These are phyloP conservation scores for Peltaster fructicola DNA, from an alignment of 2,329 filamentous ascomycete species.

Conservation along the genomic window DNA sequence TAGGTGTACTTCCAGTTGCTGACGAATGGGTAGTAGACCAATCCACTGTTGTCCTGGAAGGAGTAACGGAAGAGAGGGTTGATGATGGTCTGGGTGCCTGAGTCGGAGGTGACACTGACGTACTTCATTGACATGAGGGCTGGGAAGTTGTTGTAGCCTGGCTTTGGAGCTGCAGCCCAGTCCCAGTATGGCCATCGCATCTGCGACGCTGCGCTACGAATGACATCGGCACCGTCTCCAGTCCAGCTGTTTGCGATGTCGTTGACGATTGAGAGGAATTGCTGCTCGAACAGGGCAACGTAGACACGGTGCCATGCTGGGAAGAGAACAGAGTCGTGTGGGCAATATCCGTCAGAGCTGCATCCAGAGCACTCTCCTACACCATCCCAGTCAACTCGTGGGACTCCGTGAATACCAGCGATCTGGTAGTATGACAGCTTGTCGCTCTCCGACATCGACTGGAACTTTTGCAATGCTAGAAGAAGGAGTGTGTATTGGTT, in stretches of 20 bases:
- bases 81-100: slow-evolving; percentile 5
- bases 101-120: slow-evolving; percentile 10
- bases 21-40: slow-evolving; percentile 15
- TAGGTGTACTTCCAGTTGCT: slow-evolving; percentile 13
- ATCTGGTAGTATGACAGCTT: slow-evolving; percentile 12
- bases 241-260: slow-evolving; percentile 13
- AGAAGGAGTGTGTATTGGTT: slow-evolving; percentile 11
- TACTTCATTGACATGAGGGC: slow-evolving; percentile 8
- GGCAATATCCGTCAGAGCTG: slow-evolving; percentile 17
- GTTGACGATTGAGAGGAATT: slow-evolving; percentile 13
- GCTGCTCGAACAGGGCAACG: slow-evolving; percentile 18
- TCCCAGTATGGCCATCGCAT: slow-evolving; percentile 16
- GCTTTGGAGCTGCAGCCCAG: slow-evolving; percentile 11
- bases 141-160: slow-evolving; percentile 10
- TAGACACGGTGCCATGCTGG: slow-evolving; percentile 18
- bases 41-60: slow-evolving; percentile 8
- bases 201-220: slow-evolving; percentile 11
- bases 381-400: slow-evolving; percentile 14
- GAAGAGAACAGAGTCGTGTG: slow-evolving; percentile 19
- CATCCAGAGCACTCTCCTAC: slow-evolving; percentile 13
- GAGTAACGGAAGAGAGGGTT: slow-evolving; percentile 8
- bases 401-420: slow-evolving; percentile 16
- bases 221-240: slow-evolving; percentile 6
- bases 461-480: slow-evolving; percentile 11
- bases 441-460: slow-evolving; percentile 6